phyloP scores from a whole-genome alignment of 2,329 filamentous ascomycete species.

The Xylariaceae sp. region DNA sequence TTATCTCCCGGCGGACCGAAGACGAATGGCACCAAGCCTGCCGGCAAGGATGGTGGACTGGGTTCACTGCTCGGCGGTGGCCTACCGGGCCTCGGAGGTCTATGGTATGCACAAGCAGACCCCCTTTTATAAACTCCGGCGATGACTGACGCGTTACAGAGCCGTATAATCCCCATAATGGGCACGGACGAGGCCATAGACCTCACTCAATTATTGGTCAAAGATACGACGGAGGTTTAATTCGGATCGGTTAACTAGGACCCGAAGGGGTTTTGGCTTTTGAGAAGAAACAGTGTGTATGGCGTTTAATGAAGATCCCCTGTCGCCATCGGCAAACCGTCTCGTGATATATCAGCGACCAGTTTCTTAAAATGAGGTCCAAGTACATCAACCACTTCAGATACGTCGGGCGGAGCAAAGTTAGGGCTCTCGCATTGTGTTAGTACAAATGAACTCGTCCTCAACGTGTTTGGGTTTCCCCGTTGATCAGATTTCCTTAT shows the following conservation, averaged over 20 bases:
- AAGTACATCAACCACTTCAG: slow-evolving; percentile 23
- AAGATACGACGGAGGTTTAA: too few relatives aligned
- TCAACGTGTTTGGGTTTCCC: slow-evolving; percentile 27
- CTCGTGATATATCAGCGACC: slow-evolving; percentile 24
- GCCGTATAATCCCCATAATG: too few relatives aligned
- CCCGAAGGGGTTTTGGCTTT: background rate
- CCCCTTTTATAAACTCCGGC: too few relatives aligned
- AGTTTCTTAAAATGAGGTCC: slow-evolving; percentile 22
- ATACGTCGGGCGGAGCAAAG: slow-evolving; percentile 41
- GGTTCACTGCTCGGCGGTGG: slow-evolving; percentile 3
- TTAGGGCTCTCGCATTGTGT: slow-evolving; percentile 31
- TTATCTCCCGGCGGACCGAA: background rate
- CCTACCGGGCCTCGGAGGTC: slow-evolving; percentile 10
- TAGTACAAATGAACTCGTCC: slow-evolving; percentile 23
- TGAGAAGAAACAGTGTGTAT: background rate
- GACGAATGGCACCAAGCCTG: slow-evolving; percentile 7
- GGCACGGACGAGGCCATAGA: too few relatives aligned
- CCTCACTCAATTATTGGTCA: too few relatives aligned
- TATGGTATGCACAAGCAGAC: slow-evolving; percentile 3
- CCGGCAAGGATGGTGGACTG: background rate
- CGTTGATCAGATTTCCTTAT: slow-evolving; percentile 42
- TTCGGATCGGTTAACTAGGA: background rate
- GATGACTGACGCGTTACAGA: too few relatives aligned
- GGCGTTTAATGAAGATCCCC: slow-evolving; percentile 1
- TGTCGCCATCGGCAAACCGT: slow-evolving; percentile 7